These are phyloP conservation scores for Mucor irregularis DNA, from an alignment of 371 early-diverging fungal genomes.

Conservation along the genomic window DNA sequence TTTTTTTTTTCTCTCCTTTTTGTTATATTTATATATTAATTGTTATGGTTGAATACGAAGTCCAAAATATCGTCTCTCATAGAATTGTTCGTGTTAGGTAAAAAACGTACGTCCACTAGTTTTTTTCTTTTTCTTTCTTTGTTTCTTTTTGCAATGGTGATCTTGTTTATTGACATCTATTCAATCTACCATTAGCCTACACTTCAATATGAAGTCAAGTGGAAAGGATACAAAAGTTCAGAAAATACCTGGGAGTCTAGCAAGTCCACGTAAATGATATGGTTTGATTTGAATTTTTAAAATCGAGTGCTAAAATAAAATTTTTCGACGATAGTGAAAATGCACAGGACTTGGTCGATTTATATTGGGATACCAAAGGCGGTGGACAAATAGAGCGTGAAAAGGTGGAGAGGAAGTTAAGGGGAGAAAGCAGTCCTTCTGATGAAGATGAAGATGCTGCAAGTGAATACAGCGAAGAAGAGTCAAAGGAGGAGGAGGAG, in stretches of 20 bases:
- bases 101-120: background rate
- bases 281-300: background rate
- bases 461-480: too few relatives aligned
- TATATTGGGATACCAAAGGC: conserved; percentile 11
- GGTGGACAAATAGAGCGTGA: background rate
- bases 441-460: too few relatives aligned
- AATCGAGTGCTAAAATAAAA: background rate
- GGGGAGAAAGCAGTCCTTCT: background rate
- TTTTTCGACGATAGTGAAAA: background rate
- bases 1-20: too few relatives aligned
- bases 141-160: background rate
- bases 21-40: too few relatives aligned
- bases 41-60: conserved; percentile 24
- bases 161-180: background rate
- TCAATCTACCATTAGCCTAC: background rate
- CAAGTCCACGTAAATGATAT: conserved; percentile 4
- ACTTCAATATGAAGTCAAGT: conserved; percentile 14
- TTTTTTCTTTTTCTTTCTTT: background rate
- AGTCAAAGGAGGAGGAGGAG: background rate
- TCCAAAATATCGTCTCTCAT: conserved; percentile 13
- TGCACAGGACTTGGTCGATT: conserved; percentile 2
- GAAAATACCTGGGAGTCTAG: conserved; percentile 22
- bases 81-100: background rate
- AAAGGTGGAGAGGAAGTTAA: background rate
- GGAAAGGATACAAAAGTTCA: conserved; percentile 8